Base-by-base conservation (phyloP, 345 rosid species). In the Hibiscus mutabilis region DNA sequence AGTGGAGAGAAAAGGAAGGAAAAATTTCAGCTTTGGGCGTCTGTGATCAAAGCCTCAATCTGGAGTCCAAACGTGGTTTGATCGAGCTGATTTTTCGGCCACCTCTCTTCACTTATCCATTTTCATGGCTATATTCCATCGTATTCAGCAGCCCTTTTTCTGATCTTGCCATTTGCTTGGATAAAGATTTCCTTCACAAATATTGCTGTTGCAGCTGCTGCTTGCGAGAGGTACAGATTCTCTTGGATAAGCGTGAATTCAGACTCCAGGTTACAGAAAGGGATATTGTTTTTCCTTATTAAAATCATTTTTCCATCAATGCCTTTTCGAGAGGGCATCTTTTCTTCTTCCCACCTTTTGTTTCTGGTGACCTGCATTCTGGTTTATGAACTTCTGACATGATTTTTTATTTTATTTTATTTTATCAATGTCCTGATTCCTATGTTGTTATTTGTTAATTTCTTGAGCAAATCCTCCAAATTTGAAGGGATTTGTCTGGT, bases 131-230 rank as follows among this genome's bases (percentile, higher is more conserved):
- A 21, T 19, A 15, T 49, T 62, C 9, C 27, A 40, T 63, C 12
- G 13, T 37, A 22, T 62, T 15, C 18, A 21, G 53, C 10, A 22
- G 55, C 60, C 22, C 19, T 25, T 42, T 37, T 18, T 22, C 42
- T 10, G 44, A 65, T 66, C 66, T 4, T 51, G 16, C 60, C 70
- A 60, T 46, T 67, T 73, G 33, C 18, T 42, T 40, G 69, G 57
- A 16, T 7, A 6, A 21, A 14, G 70, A 49, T 49, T 49, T 49
- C 16, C 11, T 27, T n/a, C 42, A 49, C 10, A 67, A 49, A 49
- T 53, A 27, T 47, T 18, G 47, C 33, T 14, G 53, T 65, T 21
- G 51, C 12, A 2, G 11, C 53, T 15, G 13, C 57, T 22, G 57
- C 57, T 3, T 8, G 58, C 29, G 59, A 51, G 29, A 67, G 19